A percentile compares a stretch with the other conserved stretches of the same genome.
Conservation (phyloP, 2,329 filamentous ascomycete species). For the Neofusicoccum cordaticola region DNA sequence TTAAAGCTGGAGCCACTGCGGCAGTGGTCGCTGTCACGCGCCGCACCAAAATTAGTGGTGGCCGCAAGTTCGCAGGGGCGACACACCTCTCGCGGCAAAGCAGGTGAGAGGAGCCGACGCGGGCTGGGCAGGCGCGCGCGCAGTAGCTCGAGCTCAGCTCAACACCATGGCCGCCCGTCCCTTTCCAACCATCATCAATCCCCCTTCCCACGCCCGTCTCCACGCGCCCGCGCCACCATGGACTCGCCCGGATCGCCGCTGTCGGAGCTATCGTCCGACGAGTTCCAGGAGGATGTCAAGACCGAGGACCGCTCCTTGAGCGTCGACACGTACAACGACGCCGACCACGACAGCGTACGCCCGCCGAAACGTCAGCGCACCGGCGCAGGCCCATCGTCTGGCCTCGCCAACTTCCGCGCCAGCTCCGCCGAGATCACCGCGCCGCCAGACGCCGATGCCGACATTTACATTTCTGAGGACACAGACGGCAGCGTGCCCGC, state of each 20-base stretch:
- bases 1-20: constrained; percentile 1
- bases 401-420: constrained; percentile 21
- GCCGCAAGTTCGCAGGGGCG: background rate
- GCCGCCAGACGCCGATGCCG: constrained; percentile 33
- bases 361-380: constrained; percentile 41
- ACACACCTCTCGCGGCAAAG: background rate
- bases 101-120: background rate
- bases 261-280: constrained; percentile 62
- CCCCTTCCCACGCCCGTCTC: background rate
- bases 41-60: background rate
- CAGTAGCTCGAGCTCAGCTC: constrained; percentile 9
- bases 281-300: constrained; percentile 58
- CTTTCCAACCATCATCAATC: constrained; percentile 12
- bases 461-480: constrained; percentile 79
- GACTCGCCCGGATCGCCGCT: constrained; percentile 62
- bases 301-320: constrained; percentile 47
- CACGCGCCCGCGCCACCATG: constrained; percentile 29
- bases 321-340: constrained; percentile 39
- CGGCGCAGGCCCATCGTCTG: constrained; percentile 21
- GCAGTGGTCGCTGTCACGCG: background rate
- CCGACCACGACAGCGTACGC: constrained; percentile 27
- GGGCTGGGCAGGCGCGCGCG: background rate
- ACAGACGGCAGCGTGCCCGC: constrained; percentile 74
- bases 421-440: constrained; percentile 27
- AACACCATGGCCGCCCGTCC: constrained; percentile 14